Base-by-base conservation (phyloP, 257 asterid genomes). In the Craterostigma plantagineum region DNA sequence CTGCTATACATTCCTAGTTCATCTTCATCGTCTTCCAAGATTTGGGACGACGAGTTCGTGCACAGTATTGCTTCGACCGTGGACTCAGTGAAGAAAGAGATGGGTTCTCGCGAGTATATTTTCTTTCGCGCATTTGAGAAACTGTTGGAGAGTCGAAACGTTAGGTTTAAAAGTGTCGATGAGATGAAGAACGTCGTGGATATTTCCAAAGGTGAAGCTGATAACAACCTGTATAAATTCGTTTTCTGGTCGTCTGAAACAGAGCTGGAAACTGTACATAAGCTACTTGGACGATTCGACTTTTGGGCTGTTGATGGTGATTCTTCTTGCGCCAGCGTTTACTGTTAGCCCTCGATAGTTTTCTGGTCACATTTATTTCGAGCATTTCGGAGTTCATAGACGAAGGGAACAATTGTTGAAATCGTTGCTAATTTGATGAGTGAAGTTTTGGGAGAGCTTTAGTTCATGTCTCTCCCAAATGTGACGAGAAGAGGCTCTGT, bases 261-360 rank as follows among this genome's bases (percentile, higher is more conserved):
- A 49, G 61, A 48, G 45, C 45, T 62, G 18, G 66, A 69, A 54
- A 5, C 8, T 12, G 50, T 81, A 35, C 74, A 67, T 67, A 69
- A 63, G 59, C 70, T 48, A 51, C 94, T 86, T 44, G 69, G 43
- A 45, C 64, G 61, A 34, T 38, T 71, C 18, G 63, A 53, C 49
- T 14, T 65, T 56, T 86, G 92, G 95, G 61, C 49, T 58, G 60
- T 86, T 16, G 93, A 86, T 57, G 50, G 52, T 14, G 97, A 78
- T 50, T 66, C 56, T 42, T 75, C 92, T 0, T 86, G 97, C 60
- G 62, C 68, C 33, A 75, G 71, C 7, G 93, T 86, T 53, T 61
- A 73, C 49, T 86, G 97, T 57, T 84, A 81, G 59, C 73, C 48
- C 5, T 61, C 79, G n/a, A n/a, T n/a, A n/a, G n/a, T n/a, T n/a